A percentile compares a stretch with the other conserved stretches of the same genome.
Evolutionary conservation across 1,139 yeast species (phyloP).

Genomic region (Diutina neorugosa): DNA sequence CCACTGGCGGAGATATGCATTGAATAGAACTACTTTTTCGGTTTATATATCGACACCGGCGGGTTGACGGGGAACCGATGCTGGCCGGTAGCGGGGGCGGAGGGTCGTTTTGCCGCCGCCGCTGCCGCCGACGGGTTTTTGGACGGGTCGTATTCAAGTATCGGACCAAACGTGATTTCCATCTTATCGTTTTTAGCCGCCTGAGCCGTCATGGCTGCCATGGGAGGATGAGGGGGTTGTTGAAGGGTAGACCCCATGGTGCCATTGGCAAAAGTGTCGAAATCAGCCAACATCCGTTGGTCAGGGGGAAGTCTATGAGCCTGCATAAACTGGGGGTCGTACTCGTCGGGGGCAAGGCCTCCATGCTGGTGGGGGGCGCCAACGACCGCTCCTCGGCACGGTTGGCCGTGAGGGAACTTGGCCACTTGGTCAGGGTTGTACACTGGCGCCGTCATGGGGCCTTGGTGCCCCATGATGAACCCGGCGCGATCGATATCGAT

Average conservation of each 20-base stretch:
- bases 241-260: background rate
- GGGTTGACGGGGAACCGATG: constrained; percentile 3
- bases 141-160: constrained; percentile 2
- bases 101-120: too few relatives aligned
- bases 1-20: background rate
- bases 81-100: background rate
- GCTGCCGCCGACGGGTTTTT: background rate
- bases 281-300: background rate
- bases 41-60: background rate
- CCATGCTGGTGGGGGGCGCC: background rate
- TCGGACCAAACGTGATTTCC: constrained; percentile 3
- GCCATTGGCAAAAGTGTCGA: background rate
- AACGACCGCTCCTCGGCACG: background rate
- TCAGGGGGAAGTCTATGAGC: constrained; percentile 3
- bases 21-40: background rate
- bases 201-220: background rate
- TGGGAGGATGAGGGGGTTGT: background rate
- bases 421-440: background rate
- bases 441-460: constrained; percentile 1
- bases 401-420: background rate
- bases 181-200: background rate
- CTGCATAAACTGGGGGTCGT: constrained; percentile 3
- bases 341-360: background rate
- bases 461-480: background rate
- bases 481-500: constrained; percentile 2